phyloP scores from a whole-genome alignment of 1,139 yeast species.

The Debaryomycetaceae sp. region DNA sequence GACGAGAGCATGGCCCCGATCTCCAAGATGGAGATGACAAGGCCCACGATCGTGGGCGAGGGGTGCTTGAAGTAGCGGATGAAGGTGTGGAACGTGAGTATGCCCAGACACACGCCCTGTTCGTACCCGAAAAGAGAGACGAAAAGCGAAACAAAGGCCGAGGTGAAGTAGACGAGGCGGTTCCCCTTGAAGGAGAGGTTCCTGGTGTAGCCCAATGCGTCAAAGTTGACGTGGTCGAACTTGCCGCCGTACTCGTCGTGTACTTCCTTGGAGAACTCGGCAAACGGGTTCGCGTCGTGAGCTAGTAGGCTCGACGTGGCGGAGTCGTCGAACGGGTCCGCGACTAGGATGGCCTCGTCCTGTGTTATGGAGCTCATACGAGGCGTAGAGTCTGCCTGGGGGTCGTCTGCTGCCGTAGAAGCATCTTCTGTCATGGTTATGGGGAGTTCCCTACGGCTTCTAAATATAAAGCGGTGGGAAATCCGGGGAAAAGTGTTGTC shows the following conservation, averaged over 20 bases:
- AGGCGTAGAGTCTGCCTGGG: too few relatives aligned
- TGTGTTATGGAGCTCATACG: too few relatives aligned
- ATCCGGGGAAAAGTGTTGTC: too few relatives aligned
- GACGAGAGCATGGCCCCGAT: constrained; percentile 42
- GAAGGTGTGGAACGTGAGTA: constrained; percentile 40
- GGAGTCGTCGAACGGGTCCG: too few relatives aligned
- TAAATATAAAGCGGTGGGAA: too few relatives aligned
- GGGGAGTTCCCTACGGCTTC: too few relatives aligned
- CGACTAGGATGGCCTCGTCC: too few relatives aligned
- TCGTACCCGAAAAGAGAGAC: constrained; percentile 84
- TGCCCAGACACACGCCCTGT: constrained; percentile 86
- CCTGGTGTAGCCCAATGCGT: constrained; percentile 23
- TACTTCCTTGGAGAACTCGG: too few relatives aligned
- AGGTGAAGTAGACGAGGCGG: constrained; percentile 56
- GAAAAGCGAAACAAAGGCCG: constrained; percentile 73
- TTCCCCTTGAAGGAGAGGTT: constrained; percentile 28
- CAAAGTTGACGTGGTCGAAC: constrained; percentile 30
- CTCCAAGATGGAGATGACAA: constrained; percentile 41
- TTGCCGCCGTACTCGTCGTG: constrained; percentile 24
- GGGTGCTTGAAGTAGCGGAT: constrained; percentile 36
- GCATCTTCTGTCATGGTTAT: too few relatives aligned
- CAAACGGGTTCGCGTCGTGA: too few relatives aligned
- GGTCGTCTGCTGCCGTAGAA: too few relatives aligned
- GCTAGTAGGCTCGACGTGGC: too few relatives aligned
- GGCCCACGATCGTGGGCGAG: constrained; percentile 34